Conservation (phyloP, 352 stramenopile species). For the Phytophthora foliorum region DNA sequence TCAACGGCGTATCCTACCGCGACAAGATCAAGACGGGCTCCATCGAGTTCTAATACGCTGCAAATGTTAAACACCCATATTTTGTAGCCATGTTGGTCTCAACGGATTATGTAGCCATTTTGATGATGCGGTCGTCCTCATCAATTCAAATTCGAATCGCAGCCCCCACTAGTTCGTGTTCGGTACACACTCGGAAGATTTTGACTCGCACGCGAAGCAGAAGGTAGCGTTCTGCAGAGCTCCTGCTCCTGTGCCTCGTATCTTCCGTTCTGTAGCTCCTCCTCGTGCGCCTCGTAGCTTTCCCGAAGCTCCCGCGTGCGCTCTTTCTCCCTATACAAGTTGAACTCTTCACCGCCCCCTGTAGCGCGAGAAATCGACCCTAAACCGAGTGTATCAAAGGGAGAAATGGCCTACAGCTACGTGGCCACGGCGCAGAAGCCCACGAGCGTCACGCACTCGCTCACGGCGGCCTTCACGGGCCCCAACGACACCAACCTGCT, state of each 20-base stretch:
- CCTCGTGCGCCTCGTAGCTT: not conserved
- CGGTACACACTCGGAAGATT: constrained; percentile 14
- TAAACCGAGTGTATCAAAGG: not conserved
- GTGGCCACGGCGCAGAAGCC: constrained; percentile 95
- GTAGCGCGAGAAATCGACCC: constrained; percentile 7
- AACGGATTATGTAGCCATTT: constrained; percentile 15
- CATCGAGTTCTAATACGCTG: constrained; percentile 42
- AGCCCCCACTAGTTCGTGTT: not conserved
- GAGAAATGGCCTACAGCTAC: constrained; percentile 90
- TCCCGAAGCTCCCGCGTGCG: not conserved
- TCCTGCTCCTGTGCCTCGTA: not conserved
- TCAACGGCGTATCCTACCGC: constrained; percentile 83
- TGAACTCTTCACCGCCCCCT: not conserved
- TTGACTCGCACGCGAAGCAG: constrained; percentile 8
- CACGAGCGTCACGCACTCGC: constrained; percentile 93
- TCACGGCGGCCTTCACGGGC: constrained; percentile 93
- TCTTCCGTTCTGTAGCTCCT: not conserved
- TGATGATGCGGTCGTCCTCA: not conserved
- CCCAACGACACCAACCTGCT: constrained; percentile 92
- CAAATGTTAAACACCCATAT: not conserved
- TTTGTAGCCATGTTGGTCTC: constrained; percentile 1
- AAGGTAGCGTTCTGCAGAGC: not conserved
- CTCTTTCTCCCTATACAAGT: constrained; percentile 17
- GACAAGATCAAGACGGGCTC: constrained; percentile 51
- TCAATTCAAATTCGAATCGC: constrained; percentile 33